A percentile compares a stretch with the other conserved stretches of the same genome.
These are phyloP conservation scores for Hypsizygus marmoreus DNA, from an alignment of 768 basidiomycete species.

Conservation along the genomic window DNA sequence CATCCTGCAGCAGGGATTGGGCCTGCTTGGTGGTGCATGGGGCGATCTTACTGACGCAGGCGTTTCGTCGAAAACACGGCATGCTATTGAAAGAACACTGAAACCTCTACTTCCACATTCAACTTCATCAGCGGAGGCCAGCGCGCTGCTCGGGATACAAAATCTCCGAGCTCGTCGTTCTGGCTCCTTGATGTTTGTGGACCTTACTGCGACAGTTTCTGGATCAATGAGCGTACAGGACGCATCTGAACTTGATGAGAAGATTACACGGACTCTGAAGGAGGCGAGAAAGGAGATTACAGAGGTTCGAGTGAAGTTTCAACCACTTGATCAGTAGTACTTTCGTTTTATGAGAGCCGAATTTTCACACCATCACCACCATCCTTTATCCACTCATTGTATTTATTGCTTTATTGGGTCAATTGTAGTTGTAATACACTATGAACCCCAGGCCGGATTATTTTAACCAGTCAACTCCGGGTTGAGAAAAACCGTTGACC, in stretches of 20 bases:
- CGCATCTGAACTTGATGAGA: constrained; percentile 58
- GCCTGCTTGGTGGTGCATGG: constrained; percentile 68
- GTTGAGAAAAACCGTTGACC: too few relatives aligned
- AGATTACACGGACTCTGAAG: constrained; percentile 58
- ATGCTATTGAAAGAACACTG: constrained; percentile 56
- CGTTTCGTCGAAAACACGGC: constrained; percentile 56
- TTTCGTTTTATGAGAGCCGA: too few relatives aligned
- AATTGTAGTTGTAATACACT: too few relatives aligned
- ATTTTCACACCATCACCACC: too few relatives aligned
- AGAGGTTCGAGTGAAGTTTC: constrained; percentile 72
- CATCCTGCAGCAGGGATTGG: constrained; percentile 78
- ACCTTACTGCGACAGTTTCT: constrained; percentile 76
- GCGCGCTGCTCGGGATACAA: constrained; percentile 45
- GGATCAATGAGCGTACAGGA: constrained; percentile 56
- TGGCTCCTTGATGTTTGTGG: constrained; percentile 82
- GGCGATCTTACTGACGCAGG: constrained; percentile 85
- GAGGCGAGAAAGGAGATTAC: constrained; percentile 62
- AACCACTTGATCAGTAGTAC: constrained; percentile 31
- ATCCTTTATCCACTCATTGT: background rate
- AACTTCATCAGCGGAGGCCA: constrained; percentile 19
- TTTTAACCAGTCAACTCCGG: too few relatives aligned
- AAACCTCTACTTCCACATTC: constrained; percentile 49
- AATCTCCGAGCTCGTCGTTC: constrained; percentile 74
- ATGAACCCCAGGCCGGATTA: too few relatives aligned
- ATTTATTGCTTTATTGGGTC: too few relatives aligned